phyloP scores from a whole-genome alignment of 108 stramenopile species.

The Pseudonitzschia multiseries region DNA sequence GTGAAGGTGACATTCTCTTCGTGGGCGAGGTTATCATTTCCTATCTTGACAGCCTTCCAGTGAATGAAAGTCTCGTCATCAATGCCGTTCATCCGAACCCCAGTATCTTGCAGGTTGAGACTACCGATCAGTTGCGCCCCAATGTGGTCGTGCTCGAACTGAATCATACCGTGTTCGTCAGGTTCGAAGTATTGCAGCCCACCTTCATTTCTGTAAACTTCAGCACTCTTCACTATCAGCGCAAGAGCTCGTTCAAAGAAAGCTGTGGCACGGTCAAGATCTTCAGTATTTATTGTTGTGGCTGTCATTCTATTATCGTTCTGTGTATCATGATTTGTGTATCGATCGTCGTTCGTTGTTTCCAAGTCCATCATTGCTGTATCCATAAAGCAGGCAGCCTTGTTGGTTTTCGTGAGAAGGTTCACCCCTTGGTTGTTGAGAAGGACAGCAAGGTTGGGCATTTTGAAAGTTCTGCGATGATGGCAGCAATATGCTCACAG shows the following conservation, averaged over 20 bases:
- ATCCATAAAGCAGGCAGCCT: not conserved
- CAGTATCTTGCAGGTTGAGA: conserved; percentile 15
- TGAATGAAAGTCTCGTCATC: conserved; percentile 13
- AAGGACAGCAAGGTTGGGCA: conserved; percentile 7
- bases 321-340: not conserved
- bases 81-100: conserved; percentile 4
- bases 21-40: not conserved
- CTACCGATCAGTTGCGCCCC: conserved; percentile 1
- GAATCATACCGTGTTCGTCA: conserved; percentile 13
- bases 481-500: not conserved
- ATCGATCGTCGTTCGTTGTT: not conserved
- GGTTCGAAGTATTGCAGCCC: not conserved
- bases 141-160: conserved; percentile 2
- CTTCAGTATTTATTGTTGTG: conserved; percentile 1
- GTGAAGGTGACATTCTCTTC: not conserved
- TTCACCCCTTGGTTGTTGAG: conserved; percentile 14
- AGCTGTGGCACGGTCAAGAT: conserved; percentile 8
- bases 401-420: conserved; percentile 11
- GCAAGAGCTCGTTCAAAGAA: conserved; percentile 10
- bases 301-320: conserved; percentile 10
- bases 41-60: conserved; percentile 19
- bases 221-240: conserved; percentile 5
- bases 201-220: conserved; percentile 4
- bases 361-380: not conserved
- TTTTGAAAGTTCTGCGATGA: not conserved